Evolutionary conservation across 768 basidiomycete genomes (phyloP), one percentile per base, ranked within the genome.

Genomic region (Gelatoporia subvermispora): DNA sequence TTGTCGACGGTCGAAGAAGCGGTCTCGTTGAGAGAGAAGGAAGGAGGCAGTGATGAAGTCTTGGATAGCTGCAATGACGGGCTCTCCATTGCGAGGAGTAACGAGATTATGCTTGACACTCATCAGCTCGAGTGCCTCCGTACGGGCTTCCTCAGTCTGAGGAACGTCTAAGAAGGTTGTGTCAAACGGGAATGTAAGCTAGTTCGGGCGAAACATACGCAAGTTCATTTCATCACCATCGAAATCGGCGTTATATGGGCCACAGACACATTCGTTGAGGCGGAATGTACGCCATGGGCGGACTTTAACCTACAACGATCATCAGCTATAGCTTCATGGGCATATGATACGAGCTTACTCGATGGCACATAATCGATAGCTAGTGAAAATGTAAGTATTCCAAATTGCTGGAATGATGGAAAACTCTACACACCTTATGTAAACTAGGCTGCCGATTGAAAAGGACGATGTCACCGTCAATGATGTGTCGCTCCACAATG

Each of bases 191-290:
- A 3, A 17, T 13, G 15, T 8, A 17, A 3, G 2, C 11, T 17
- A 28, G 20, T 39, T 8, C 13, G n/a, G 3, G n/a, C 18, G 23
- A 9, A 8, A 67, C 90, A 60, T 60, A 94, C 95, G 96, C 60
- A 99, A 72, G 69, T 99, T 99, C 96, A 99, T 99, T 66, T 99
- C 96, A 64, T 99, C 96, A 52, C 96, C 96, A 64, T 99, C 96
- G 56, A 99, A 99, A 74, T 99, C 96, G 42, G 96, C 96, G 62
- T 97, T 97, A 70, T 97, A 98, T 8, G 96, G 96, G 41, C 91
- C 93, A 68, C 96, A 99, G 8, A 97, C 96, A 80, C 96, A 99
- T 65, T 99, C 96, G 62, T 99, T 99, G 48, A 99, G 70, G 25
- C 96, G 79, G 73, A 99, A 97, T 1, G 96, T 89, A 55, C 95